Base-by-base conservation (phyloP, 768 basidiomycete genomes). In the Trametes gibbosa region DNA sequence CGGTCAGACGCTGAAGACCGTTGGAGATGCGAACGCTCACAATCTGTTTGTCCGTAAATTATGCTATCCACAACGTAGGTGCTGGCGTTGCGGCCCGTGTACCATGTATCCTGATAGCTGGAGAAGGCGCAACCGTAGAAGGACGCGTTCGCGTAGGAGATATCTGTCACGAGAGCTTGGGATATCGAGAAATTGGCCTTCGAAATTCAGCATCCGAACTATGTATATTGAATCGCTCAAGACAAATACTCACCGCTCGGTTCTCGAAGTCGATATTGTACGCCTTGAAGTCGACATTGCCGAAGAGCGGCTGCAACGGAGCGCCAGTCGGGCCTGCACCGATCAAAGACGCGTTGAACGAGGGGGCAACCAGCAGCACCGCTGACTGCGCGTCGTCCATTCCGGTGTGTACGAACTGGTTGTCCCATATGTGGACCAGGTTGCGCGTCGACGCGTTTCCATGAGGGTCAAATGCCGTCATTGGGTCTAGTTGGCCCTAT, bases 261-360 rank as follows among this genome's bases (percentile, higher is more conserved):
- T 87, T 89, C 54, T 84, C 77, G 56, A 86, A 84, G 66, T 87
- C 79, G 59, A 88, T 81, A 62, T 87, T 87, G 61, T 87, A 86
- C 9, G 78, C 81, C 63, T 75, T 84, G 72, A 87, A 87, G 63
- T 89, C 79, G 23, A 68, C 60, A 58, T 74, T 84, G 0, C 86
- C 86, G 52, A 82, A 84, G 12, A 73, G 66, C 4, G 76, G 75
- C 61, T 84, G 77, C 1, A 75, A 69, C 17, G 79, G 83, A 0
- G 84, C 84, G 1, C 84, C 84, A 7, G 77, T 81, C 1, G 84
- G 78, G 1, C 85, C 85, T 1, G 82, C 79, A 3, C 85, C 84
- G 46, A 85, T 84, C 45, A 85, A 70, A 32, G 83, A 81, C 0
- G 79, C 84, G 52, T 79, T 78, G 66, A 79, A 78, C 0, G 79